A percentile compares a stretch with the other conserved stretches of the same genome.
These are phyloP conservation scores for Luffa aegyptiaca DNA, from an alignment of 306 rosid genomes.

Conservation along the genomic window DNA sequence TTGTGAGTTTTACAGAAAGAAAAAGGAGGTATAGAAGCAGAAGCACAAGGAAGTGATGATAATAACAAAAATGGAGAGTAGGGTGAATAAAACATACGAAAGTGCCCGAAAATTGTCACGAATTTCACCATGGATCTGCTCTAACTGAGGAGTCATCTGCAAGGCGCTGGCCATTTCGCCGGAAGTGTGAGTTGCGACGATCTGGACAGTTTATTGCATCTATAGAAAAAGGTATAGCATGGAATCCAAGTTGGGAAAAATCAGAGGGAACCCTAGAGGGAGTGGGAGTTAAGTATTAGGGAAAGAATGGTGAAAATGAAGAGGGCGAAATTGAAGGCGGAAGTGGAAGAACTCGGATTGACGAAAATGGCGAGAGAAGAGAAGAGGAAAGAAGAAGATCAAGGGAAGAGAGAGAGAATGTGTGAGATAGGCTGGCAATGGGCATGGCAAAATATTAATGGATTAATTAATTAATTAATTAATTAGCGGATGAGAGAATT, in stretches of 20 bases:
- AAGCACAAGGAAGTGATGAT: neutral
- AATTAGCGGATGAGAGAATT: neutral
- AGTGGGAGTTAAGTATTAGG: neutral
- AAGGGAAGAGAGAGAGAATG: neutral
- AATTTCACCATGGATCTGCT: conserved; percentile 99
- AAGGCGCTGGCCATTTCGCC: conserved; percentile 64
- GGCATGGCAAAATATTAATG: neutral
- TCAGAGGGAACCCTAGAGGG: neutral
- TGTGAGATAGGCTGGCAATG: conserved; percentile 1
- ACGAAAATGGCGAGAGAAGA: neutral
- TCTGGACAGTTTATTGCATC: neutral
- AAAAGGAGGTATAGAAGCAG: neutral
- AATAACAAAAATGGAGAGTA: neutral
- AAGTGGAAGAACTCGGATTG: neutral
- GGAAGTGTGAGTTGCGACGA: conserved; percentile 6
- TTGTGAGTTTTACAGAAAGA: neutral
- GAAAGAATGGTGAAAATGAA: neutral
- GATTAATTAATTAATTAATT: neutral
- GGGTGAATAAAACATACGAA: conserved; percentile 39
- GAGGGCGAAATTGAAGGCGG: neutral
- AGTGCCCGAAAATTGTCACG: conserved; percentile 82
- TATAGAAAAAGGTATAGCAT: neutral
- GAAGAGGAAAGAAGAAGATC: neutral
- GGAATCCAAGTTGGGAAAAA: neutral
- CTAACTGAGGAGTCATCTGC: conserved; percentile 80